Conservation (phyloP, 768 basidiomycete genomes). For the Boletellus sp. region DNA sequence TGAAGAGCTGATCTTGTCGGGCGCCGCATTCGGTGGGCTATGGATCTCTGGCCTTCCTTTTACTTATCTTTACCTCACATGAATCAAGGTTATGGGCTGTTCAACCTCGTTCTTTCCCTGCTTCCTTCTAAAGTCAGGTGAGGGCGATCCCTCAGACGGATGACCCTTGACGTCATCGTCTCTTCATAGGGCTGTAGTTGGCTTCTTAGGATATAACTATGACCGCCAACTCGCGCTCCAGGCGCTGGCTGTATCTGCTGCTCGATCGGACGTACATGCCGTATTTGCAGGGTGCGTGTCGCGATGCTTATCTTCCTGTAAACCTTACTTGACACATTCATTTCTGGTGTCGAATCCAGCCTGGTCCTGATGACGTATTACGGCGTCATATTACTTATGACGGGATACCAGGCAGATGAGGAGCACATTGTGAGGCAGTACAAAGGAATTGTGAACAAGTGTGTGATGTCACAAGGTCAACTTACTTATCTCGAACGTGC, state of each 20-base stretch:
- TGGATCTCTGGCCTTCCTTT: neutral
- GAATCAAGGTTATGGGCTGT: conserved; percentile 52
- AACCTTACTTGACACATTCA: neutral
- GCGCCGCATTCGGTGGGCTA: conserved; percentile 68
- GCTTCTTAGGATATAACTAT: conserved; percentile 72
- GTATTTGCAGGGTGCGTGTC: conserved; percentile 64
- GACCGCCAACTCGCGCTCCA: conserved; percentile 66
- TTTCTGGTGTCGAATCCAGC: conserved; percentile 31
- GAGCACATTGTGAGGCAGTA: conserved; percentile 60
- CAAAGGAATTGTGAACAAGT: conserved; percentile 61
- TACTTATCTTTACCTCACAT: neutral
- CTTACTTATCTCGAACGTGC: neutral
- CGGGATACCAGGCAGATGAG: conserved; percentile 77
- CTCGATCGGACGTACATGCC: conserved; percentile 65
- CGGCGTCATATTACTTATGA: conserved; percentile 62
- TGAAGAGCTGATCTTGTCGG: conserved; percentile 71
- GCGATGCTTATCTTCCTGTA: neutral
- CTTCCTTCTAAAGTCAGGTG: conserved; percentile 70
- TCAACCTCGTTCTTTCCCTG: conserved; percentile 77
- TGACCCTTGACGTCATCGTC: neutral
- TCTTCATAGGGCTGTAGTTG: conserved; percentile 57
- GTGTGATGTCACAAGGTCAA: conserved; percentile 14
- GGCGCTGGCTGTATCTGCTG: conserved; percentile 65
- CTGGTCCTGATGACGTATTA: conserved; percentile 81
- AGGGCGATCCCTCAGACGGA: conserved; percentile 12